These are phyloP conservation scores for Aspergillus sp. DNA, from an alignment of 2,329 filamentous ascomycete genomes.

Conservation along the genomic window DNA sequence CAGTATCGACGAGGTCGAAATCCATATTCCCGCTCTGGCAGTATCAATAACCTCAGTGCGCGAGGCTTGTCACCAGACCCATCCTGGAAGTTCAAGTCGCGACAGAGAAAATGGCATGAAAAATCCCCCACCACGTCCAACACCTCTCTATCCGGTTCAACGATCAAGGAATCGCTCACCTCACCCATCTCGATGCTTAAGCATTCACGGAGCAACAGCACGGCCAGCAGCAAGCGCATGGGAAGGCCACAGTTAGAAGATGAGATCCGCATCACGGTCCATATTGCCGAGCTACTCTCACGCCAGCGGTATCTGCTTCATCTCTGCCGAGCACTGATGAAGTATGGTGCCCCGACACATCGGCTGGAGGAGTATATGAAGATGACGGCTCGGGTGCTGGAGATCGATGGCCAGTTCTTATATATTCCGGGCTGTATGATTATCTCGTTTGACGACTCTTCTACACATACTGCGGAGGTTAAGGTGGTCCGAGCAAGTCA, in stretches of 20 bases:
- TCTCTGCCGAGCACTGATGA: slow-evolving; percentile 81
- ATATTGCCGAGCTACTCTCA: slow-evolving; percentile 62
- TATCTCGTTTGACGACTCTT: slow-evolving; percentile 65
- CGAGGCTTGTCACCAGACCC: slow-evolving; percentile 26
- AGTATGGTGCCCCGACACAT: slow-evolving; percentile 86
- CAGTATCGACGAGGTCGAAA: slow-evolving; percentile 18
- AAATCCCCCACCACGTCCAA: slow-evolving; percentile 30
- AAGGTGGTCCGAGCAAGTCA: slow-evolving; percentile 39
- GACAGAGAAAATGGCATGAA: slow-evolving; percentile 34
- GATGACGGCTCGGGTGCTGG: slow-evolving; percentile 79
- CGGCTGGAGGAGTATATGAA: slow-evolving; percentile 84
- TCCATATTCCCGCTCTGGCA: slow-evolving; percentile 24
- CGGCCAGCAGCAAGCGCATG: slow-evolving; percentile 20
- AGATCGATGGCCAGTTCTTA: slow-evolving; percentile 82
- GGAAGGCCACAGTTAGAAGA: slow-evolving; percentile 35
- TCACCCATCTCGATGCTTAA: slow-evolving; percentile 26
- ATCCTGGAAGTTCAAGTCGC: slow-evolving; percentile 21
- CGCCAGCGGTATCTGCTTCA: slow-evolving; percentile 79
- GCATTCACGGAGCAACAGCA: slow-evolving; percentile 29
- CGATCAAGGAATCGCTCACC: slow-evolving; percentile 21
- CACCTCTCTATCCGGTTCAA: slow-evolving; percentile 25
- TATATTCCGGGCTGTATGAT: slow-evolving; percentile 95
- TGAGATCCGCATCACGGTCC: slow-evolving; percentile 53
- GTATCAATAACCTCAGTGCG: slow-evolving; percentile 23
- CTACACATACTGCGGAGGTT: slow-evolving; percentile 42